These are phyloP conservation scores for Solanum corneliomulleri DNA, from an alignment of 257 asterid genomes.

Conservation along the genomic window DNA sequence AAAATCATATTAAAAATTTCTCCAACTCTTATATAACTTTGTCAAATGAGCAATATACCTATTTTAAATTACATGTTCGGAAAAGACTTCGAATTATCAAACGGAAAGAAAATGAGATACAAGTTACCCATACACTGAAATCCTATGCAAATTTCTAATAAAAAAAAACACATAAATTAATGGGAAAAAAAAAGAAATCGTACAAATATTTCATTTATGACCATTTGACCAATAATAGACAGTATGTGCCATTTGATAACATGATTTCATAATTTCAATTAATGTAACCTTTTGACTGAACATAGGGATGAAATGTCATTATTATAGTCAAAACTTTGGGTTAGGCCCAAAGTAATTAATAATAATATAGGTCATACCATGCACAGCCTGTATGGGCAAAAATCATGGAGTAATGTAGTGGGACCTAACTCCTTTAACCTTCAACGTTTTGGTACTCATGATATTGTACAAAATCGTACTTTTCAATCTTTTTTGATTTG, in stretches of 20 bases:
- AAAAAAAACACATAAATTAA: not conserved
- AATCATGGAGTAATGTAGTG: not conserved
- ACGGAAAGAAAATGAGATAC: not conserved
- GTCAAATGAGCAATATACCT: not conserved
- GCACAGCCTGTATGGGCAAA: not conserved
- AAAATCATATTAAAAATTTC: not conserved
- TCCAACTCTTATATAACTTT: not conserved
- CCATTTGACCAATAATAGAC: not conserved
- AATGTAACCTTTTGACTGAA: not conserved
- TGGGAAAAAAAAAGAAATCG: not conserved
- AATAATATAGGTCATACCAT: not conserved
- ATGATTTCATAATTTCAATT: not conserved
- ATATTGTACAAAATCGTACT: constrained; percentile 77
- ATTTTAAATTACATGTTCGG: not conserved
- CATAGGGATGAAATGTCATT: not conserved
- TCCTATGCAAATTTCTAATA: not conserved
- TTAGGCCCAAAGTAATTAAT: not conserved
- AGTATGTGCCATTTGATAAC: not conserved
- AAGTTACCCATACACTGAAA: not conserved
- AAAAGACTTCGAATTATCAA: not conserved
- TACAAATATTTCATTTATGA: not conserved
- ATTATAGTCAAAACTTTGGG: not conserved
- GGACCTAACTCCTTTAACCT: not conserved
- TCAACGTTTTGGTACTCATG: constrained; percentile 34
- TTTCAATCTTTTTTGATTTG: constrained; percentile 11